Evolutionary conservation across 2,329 filamentous ascomycete genomes (phyloP).

Genomic region (Samsoniella hepiali): DNA sequence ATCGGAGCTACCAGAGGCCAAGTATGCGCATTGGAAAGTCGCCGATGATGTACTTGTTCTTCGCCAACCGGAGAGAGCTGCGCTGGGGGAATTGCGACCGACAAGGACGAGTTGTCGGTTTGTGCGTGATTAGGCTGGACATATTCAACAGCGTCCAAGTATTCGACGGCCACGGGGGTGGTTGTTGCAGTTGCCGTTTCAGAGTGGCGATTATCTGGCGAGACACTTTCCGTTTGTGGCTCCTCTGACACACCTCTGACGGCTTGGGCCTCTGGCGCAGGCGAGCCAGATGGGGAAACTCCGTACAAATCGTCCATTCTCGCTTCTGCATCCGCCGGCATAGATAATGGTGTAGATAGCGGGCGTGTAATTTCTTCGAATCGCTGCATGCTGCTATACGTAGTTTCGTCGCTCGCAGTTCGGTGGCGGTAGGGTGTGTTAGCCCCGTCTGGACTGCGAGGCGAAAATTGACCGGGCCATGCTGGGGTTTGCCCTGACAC

Average conservation of each 20-base stretch:
- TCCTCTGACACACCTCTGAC: neutral
- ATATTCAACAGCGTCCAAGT: constrained; percentile 23
- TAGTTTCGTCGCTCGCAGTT: constrained; percentile 36
- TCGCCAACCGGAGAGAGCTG: constrained; percentile 21
- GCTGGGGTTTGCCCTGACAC: constrained; percentile 11
- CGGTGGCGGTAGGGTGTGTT: constrained; percentile 29
- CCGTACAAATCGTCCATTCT: constrained; percentile 44
- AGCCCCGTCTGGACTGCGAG: constrained; percentile 11
- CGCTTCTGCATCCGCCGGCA: constrained; percentile 20
- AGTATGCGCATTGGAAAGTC: constrained; percentile 38
- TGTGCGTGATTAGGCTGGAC: constrained; percentile 23
- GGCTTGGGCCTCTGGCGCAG: constrained; percentile 22
- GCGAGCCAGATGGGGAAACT: constrained; percentile 45
- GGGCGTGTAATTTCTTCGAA: constrained; percentile 29
- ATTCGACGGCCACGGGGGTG: constrained; percentile 22
- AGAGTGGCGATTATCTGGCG: neutral
- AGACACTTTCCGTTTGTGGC: neutral
- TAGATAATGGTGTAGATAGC: constrained; percentile 30
- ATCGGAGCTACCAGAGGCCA: constrained; percentile 43
- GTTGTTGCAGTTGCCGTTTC: constrained; percentile 1
- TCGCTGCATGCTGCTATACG: constrained; percentile 25
- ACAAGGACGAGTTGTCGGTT: constrained; percentile 22
- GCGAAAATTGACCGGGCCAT: constrained; percentile 17
- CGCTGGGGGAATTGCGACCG: constrained; percentile 31
- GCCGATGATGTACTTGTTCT: constrained; percentile 18